Base-by-base conservation (phyloP, 306 rosid species). In the Pterocarpus macrocarpus region DNA sequence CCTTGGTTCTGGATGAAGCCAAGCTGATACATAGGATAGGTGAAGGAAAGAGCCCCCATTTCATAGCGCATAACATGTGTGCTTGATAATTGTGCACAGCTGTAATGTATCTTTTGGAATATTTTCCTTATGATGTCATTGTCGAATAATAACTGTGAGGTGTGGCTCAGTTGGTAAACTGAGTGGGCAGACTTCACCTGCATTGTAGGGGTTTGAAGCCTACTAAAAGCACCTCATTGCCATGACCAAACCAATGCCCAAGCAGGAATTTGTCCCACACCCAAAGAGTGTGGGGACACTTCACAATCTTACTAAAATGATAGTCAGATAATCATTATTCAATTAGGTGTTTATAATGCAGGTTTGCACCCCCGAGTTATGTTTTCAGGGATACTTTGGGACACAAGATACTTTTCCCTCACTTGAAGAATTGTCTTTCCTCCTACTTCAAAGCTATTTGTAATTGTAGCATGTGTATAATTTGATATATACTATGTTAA, bases 361-460 rank as follows among this genome's bases (percentile, higher is more conserved):
- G 28, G 28, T 22, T 22, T 22, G 28, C 28, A 22, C 28, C 0
- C 28, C 28, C 28, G 1, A 22, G 28, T 22, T 22, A 22, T 22
- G 28, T 22, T 22, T 22, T 22, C 28, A 22, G 28, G 28, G 28
- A 22, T 22, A 22, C 28, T 22, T 22, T 0, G 28, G 28, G 28
- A 22, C 28, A 22, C 28, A 22, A 22, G 28, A 22, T 22, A 22
- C 28, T 22, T 22, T 22, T 22, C 28, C 10, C 5, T 38, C 72
- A 14, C 61, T 34, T 13, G 52, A 73, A 63, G 36, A 79, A 13
- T 70, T 70, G n/a, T 10, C 61, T 56, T 32, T 70, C 66, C 15
- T 79, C 33, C 52, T 64, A 16, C 73, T 73, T 52, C 41, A 38
- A 73, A 64, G 28, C 12, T 68, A 33, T 33, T 62, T 45, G 35